Percentiles rank a stretch among this genome's conserved stretches.
Evolutionary conservation across 1,284 basidiomycete species (phyloP).

Genomic region (Porogramme epimiltina): DNA sequence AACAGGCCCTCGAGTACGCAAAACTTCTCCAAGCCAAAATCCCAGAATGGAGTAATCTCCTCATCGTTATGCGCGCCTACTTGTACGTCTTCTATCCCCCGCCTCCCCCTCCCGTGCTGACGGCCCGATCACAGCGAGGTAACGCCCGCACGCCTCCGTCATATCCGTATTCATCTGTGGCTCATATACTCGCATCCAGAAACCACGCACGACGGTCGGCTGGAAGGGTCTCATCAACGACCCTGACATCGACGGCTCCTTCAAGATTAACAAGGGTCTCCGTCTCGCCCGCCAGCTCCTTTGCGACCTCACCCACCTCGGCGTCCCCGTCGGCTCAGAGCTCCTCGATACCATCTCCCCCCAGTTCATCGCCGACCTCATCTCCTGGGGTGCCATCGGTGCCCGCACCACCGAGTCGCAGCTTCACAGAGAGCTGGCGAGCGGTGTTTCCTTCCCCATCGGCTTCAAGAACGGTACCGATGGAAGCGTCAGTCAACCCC

Average conservation of each 20-base stretch:
- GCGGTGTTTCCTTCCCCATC: constrained; percentile 88
- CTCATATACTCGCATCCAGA: constrained; percentile 39
- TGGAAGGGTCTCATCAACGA: constrained; percentile 92
- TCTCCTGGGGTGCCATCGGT: constrained; percentile 97
- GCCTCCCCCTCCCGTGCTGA: constrained; percentile 15
- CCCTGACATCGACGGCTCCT: constrained; percentile 91
- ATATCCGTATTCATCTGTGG: constrained; percentile 10
- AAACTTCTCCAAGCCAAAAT: constrained; percentile 72
- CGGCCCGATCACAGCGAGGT: constrained; percentile 48
- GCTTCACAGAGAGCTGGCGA: constrained; percentile 90
- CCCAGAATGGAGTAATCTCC: constrained; percentile 73
- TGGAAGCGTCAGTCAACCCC: constrained; percentile 64
- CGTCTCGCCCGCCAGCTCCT: constrained; percentile 87
- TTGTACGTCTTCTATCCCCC: constrained; percentile 59
- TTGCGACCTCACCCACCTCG: constrained; percentile 85
- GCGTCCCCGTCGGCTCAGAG: constrained; percentile 93
- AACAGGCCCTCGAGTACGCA: constrained; percentile 92
- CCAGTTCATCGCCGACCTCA: constrained; percentile 80
- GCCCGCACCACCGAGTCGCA: constrained; percentile 96
- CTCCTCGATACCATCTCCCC: constrained; percentile 94
- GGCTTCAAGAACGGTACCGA: constrained; percentile 99
- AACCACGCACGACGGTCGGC: constrained; percentile 87
- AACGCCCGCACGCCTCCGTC: constrained; percentile 3
- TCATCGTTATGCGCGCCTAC: constrained; percentile 96
- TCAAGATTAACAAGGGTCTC: constrained; percentile 97